Conservation (phyloP, 192 early-diverging fungal genomes). For the Coemansia sp. region DNA sequence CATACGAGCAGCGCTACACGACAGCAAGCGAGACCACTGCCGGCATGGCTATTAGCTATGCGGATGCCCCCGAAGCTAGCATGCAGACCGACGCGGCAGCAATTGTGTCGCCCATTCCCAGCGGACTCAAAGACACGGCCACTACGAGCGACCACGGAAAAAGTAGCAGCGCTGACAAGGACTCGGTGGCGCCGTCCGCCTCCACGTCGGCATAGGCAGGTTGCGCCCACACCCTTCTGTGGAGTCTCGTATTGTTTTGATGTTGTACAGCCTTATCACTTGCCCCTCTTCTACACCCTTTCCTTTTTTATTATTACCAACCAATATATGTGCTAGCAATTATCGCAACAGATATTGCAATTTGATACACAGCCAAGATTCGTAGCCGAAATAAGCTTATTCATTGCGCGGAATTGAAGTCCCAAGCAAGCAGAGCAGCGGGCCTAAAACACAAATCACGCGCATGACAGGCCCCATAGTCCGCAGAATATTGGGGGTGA, state of each 20-base stretch:
- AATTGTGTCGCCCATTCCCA: conserved; percentile 19
- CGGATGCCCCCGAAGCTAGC: neutral
- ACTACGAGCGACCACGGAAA: conserved; percentile 4
- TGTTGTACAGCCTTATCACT: conserved; percentile 24
- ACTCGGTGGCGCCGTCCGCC: conserved; percentile 18
- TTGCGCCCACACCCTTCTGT: neutral
- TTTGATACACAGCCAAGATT: no score
- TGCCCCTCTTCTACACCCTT: neutral
- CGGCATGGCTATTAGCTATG: neutral
- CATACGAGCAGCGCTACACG: conserved; percentile 15
- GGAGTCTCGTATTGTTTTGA: neutral
- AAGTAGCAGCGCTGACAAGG: conserved; percentile 14
- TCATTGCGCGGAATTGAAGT: no score
- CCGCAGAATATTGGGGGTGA: neutral
- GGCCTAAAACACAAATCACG: no score
- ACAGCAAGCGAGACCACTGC: neutral
- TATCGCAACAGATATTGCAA: no score
- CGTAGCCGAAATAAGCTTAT: no score
- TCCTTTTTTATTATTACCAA: conserved; percentile 1
- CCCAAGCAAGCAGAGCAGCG: no score
- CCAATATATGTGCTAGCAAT: no score
- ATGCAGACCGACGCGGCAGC: conserved; percentile 6
- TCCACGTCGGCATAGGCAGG: conserved; percentile 9
- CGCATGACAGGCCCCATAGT: conserved; percentile 6
- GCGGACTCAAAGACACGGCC: conserved; percentile 9